Base-by-base conservation (phyloP, 768 basidiomycete species). In the Filobasidium wieringae region DNA sequence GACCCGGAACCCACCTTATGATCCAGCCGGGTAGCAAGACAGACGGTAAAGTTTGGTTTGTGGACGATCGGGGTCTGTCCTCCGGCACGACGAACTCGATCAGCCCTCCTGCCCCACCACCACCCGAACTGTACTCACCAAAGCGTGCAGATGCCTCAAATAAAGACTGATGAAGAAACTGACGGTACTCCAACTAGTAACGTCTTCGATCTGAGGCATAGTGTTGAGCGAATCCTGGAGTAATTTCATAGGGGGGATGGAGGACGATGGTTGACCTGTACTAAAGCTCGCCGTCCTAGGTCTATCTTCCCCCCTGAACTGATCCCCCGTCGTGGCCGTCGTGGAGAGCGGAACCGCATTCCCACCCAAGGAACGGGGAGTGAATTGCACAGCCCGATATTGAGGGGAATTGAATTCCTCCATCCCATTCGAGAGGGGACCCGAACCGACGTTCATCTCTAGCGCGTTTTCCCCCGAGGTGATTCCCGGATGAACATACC, bases 31-130 rank as follows among this genome's bases (percentile, higher is more conserved):
- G 63, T 58, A 26, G 64, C 51, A 22, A 68, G 43, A 37, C 62
- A 60, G 41, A 58, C 52, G 9, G 63, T 65, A 51, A 68, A 66
- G 4, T 65, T 68, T 40, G 67, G 67, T 32, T 64, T 64, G 39
- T 68, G 67, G n/a, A 68, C 60, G 30, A 68, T 54, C 29, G 67
- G 67, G 14, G 64, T 54, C 43, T 47, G n/a, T 14, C 37, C 5
- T 22, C 15, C 3, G 22, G 11, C 3, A 17, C 22, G 37, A 40
- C 4, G 22, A 40, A 4, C 5, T 40, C 11, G 22, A 22, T 22
- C 15, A 40, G 22, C 37, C 3, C 4, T 40, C 22, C 4, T 11
- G 37, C 11, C n/a, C 7, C 4, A 5, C 43, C 22, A 3, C 15
- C 7, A 17, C 19, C 19, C 24, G 15, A 14, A 12, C 4, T 6